These are phyloP conservation scores for Mallotus japonicus DNA, from an alignment of 441 rosid genomes.

Conservation along the genomic window DNA sequence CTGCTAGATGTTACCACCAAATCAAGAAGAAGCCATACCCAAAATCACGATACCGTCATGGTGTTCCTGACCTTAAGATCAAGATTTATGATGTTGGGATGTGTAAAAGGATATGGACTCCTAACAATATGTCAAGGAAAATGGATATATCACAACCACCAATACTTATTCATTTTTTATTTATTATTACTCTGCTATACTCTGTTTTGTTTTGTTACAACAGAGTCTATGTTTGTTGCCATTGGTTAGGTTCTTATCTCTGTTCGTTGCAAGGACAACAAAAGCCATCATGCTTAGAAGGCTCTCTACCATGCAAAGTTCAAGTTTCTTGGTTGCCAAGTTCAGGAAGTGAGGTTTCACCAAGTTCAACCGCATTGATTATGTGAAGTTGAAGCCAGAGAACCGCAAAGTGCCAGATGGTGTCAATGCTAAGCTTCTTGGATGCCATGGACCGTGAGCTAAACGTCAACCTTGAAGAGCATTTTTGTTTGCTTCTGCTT, in stretches of 20 bases:
- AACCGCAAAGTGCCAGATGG: too few species aligned
- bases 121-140: conserved; percentile 68
- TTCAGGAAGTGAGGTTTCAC: too few species aligned
- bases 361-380: too few species aligned
- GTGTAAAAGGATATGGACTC: conserved; percentile 88
- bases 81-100: conserved; percentile 90
- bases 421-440: too few species aligned
- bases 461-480: conserved; percentile 59
- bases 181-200: conserved; percentile 44
- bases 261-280: conserved; percentile 80
- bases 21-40: too few species aligned
- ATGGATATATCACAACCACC: conserved; percentile 22
- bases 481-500: conserved; percentile 42
- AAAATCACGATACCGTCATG: conserved; percentile 79
- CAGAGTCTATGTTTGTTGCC: conserved; percentile 33
- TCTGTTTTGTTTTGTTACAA: conserved; percentile 38
- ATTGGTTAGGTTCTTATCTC: conserved; percentile 88
- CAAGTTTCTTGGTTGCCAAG: too few species aligned
- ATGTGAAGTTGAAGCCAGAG: too few species aligned
- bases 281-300: conserved; percentile 87
- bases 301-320: conserved; percentile 90
- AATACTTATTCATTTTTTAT: too few species aligned
- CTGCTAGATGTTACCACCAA: too few species aligned
- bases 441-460: conserved; percentile 51
- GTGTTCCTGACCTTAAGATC: conserved; percentile 89